Evolutionary conservation across 306 rosid genomes (phyloP).

Genomic region (Trichosanthes truncata): DNA sequence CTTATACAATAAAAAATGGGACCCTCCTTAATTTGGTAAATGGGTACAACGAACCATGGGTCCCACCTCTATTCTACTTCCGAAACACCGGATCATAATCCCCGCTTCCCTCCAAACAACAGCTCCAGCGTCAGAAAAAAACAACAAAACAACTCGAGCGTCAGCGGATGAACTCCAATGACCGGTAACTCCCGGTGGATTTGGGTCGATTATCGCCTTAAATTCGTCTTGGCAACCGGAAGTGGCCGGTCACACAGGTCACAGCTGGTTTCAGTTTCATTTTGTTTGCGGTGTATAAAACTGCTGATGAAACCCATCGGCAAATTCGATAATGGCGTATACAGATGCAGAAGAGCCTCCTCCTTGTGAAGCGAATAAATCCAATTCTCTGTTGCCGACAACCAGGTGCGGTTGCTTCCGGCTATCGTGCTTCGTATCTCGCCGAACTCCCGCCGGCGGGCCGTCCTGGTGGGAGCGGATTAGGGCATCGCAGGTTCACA

Average conservation of each 20-base stretch:
- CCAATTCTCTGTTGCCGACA: conserved; percentile 23
- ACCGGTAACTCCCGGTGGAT: conserved; percentile 9
- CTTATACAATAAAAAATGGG: neutral
- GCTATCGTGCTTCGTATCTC: conserved; percentile 45
- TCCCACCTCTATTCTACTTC: neutral
- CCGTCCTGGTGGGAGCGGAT: conserved; percentile 70
- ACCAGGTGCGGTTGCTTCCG: conserved; percentile 50
- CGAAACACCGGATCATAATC: neutral
- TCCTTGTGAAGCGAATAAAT: conserved; percentile 14
- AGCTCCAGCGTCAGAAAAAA: neutral
- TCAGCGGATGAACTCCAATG: neutral
- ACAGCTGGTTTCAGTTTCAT: neutral
- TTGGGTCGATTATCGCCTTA: neutral
- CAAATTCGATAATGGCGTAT: conserved; percentile 16
- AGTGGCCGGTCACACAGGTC: neutral
- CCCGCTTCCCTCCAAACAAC: conserved; percentile 7
- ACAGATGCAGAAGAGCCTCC: conserved; percentile 36
- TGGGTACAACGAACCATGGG: neutral
- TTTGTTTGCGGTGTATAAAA: neutral
- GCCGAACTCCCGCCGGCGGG: conserved; percentile 21
- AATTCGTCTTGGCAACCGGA: neutral
- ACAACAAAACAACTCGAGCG: too few species aligned
- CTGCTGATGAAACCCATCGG: neutral
- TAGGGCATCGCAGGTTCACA: conserved; percentile 12
- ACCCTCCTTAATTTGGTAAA: neutral